Base-by-base conservation (phyloP, 345 rosid genomes). In the Populus euphratica region DNA sequence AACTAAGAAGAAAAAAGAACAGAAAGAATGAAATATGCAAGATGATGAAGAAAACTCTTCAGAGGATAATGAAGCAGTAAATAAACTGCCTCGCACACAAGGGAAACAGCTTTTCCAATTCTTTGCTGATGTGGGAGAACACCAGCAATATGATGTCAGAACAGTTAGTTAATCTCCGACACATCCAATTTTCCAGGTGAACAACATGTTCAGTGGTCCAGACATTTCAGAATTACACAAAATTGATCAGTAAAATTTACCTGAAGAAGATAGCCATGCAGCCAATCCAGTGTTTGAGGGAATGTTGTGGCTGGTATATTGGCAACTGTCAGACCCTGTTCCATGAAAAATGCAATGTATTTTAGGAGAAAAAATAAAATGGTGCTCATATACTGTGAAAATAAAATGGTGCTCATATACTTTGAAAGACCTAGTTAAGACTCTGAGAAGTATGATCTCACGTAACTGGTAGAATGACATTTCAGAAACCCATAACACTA, bases 301-400 rank as follows among this genome's bases (percentile, higher is more conserved):
- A 94, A 92, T 54, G 97, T 90, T 66, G 94, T 94, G 54, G 97
- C 97, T 1, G 98, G 89, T 88, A 94, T 82, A 78, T 89, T 91
- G 72, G 87, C 96, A 63, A 91, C 93, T 3, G 87, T 86, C 76
- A 91, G 85, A 77, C 97, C 97, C 64, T 59, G 64, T 59, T 59
- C 64, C 29, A 59, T n/a, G 29, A 59, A 59, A 59, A 59, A n/a
- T 23, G 23, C n/a, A 1, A 59, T 59, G 29, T n/a, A 10, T 59
- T 59, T 23, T 59, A 96, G 89, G 2, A 7, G 5, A 23, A 13
- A 31, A 65, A 31, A 7, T 1, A 65, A 65, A 65, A 65, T 33
- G 69, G 41, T 65, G 0, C 68, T 65, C 20, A 18, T 16, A n/a
- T 10, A 56, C 13, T 56, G 41, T 65, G 0, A 31, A 65, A 31